Percentiles rank a stretch among this genome's conserved stretches.
Conservation (phyloP, 768 basidiomycete species). For the Tylopilus felleus region DNA sequence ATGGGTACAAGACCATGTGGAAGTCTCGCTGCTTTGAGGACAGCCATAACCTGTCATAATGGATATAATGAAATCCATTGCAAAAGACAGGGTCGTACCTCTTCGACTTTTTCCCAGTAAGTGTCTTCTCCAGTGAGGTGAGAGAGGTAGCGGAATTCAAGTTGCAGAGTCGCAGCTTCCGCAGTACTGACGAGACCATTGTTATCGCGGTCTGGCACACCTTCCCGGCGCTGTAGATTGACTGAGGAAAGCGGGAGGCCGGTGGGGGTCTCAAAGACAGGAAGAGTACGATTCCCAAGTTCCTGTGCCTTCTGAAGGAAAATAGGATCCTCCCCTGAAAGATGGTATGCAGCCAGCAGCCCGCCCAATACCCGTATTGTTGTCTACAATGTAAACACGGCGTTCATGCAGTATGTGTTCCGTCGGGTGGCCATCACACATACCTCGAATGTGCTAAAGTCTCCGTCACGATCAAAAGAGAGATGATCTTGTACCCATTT, state of each 20-base stretch:
- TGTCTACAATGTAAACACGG: conserved; percentile 48
- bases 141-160: conserved; percentile 89
- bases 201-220: conserved; percentile 58
- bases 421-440: conserved; percentile 17
- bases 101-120: conserved; percentile 82
- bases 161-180: conserved; percentile 84
- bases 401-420: neutral
- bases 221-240: conserved; percentile 63
- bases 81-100: conserved; percentile 37
- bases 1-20: conserved; percentile 80
- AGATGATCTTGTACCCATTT: conserved; percentile 71
- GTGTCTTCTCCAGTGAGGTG: conserved; percentile 68
- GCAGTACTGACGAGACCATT: conserved; percentile 70
- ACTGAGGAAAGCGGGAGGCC: conserved; percentile 80
- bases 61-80: neutral
- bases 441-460: conserved; percentile 91
- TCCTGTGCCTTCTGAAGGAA: conserved; percentile 78
- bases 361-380: conserved; percentile 93
- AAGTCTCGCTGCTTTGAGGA: conserved; percentile 59
- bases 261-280: conserved; percentile 75
- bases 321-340: conserved; percentile 63
- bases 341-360: conserved; percentile 79
- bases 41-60: conserved; percentile 55
- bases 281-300: conserved; percentile 81
- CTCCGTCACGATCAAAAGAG: conserved; percentile 71